Evolutionary conservation across 129 eudicot genomes (phyloP), one percentile per base, ranked within the genome.

Genomic region (Centrapalus pauciflorus): DNA sequence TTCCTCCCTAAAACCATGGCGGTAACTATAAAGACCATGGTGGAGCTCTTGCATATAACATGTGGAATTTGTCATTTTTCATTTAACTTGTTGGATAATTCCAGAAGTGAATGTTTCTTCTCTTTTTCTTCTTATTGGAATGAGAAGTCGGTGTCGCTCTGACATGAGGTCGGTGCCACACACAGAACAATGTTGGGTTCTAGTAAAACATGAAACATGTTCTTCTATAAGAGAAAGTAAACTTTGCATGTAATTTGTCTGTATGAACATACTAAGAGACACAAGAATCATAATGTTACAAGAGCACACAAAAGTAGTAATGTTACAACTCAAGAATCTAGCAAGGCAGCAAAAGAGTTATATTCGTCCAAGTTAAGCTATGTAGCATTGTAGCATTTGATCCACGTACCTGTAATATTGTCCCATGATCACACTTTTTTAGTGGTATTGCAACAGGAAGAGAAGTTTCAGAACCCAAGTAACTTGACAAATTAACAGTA

Each of bases 391-490:
- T 24, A 24, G 41, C 41, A 48, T 13, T 11, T 58, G 69, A 24
- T 48, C 3, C 41, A 51, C 88, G 79, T 49, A 82, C 95, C 84
- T 87, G 85, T 77, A 87, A 61, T 17, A 63, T 64, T 34, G 95
- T 84, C 54, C 90, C 90, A 46, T 84, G 69, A 13, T 68, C 71
- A 71, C 95, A 81, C 62, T 87, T 87, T 65, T 76, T 67, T 52
- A 87, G 67, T 38, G 85, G 95, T 46, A 87, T 46, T 62, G 86
- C 80, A 79, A 84, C 71, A 74, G 79, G 81, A 43, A 41, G 69
- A 40, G 82, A 80, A 67, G 82, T 61, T 60, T 61, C 81, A 46
- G 95, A 79, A 58, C 71, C 71, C 75, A 80, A 52, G 57, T 76
- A 76, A 63, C 73, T 65, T 9, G 82, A 81, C 77, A 87, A 72